Base-by-base conservation (phyloP, 352 stramenopile species). In the Globisporangium middletonii region DNA sequence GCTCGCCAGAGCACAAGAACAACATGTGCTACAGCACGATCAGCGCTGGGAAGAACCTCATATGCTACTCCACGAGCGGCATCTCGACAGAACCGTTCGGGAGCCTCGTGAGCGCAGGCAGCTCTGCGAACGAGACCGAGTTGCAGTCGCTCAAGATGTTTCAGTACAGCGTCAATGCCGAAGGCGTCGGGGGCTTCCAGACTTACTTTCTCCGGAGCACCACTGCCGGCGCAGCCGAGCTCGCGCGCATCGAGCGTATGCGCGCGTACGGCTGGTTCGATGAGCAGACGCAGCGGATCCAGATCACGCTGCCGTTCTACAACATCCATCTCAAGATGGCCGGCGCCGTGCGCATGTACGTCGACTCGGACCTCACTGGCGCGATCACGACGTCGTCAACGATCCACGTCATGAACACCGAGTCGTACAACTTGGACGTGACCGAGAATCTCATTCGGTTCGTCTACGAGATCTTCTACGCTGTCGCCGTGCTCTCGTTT, bases 391-490 rank as follows among this genome's bases (percentile, higher is more conserved):
- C 76, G 2, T 45, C 59, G 18, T 73, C 68, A 0, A 54, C 63
- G 27, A 69, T 89, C 19, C 67, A 85, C 19, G 73, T 89, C 0
- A 64, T 75, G 2, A 82, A 83, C 19, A 72, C 85, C 23, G 72
- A 89, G 57, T 73, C 71, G 16, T 89, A 89, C 67, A 77, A 87
- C 60, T 75, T 86, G 30, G 69, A 65, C n/a, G 50, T 74, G 16
- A 53, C 55, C 12, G 67, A 62, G 19, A 89, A 89, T 51, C 57
- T 84, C 19, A 12, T 64, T n/a, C 76, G 79, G 1, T 56, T 59
- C 12, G 57, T 79, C 15, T 55, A 86, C 13, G 79, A 89, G 45
- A 58, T 57, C 11, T 48, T 87, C 13, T 87, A 78, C 45, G 55
- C 77, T 0, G 50, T 37, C 0, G 65, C 79, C 33, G 73, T 87